Conservation (phyloP, 306 rosid species). For the Begonia masoniana region DNA sequence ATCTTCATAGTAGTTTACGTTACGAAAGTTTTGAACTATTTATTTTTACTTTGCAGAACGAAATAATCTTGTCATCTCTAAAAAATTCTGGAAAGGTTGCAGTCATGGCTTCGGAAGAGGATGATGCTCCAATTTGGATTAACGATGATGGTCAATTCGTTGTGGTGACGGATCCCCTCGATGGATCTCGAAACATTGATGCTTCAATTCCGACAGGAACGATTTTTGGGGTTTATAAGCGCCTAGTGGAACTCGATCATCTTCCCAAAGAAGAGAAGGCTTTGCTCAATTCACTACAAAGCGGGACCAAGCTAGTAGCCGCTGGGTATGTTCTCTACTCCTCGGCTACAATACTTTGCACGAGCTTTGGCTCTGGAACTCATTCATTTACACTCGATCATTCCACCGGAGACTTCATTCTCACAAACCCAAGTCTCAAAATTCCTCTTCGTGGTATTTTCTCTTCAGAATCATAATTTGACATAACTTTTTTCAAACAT, state of each 20-base stretch:
- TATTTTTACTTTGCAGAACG: slow-evolving; percentile 35
- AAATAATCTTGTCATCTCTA: slow-evolving; percentile 71
- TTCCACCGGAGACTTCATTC: slow-evolving; percentile 82
- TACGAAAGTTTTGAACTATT: not conserved
- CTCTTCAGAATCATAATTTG: not conserved
- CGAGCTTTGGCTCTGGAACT: slow-evolving; percentile 86
- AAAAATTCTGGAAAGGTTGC: slow-evolving; percentile 82
- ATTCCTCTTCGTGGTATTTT: slow-evolving; percentile 71
- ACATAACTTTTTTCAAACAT: not conserved
- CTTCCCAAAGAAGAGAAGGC: slow-evolving; percentile 72
- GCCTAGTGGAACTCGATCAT: slow-evolving; percentile 63
- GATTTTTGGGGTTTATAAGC: slow-evolving; percentile 78
- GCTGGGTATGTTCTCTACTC: slow-evolving; percentile 91
- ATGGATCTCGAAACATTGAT: slow-evolving; percentile 84
- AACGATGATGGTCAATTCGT: slow-evolving; percentile 64
- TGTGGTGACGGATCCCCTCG: slow-evolving; percentile 91
- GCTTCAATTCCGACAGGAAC: slow-evolving; percentile 95
- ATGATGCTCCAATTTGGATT: slow-evolving; percentile 76
- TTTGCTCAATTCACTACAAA: slow-evolving; percentile 73
- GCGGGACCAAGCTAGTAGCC: slow-evolving; percentile 63
- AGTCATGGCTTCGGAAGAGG: slow-evolving; percentile 93
- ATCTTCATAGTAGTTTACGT: no score
- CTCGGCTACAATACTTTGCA: slow-evolving; percentile 79
- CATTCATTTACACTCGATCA: slow-evolving; percentile 73
- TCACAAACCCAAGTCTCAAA: slow-evolving; percentile 67